Evolutionary conservation across 2,329 filamentous ascomycete species (phyloP).

Genomic region (Gaeumannomyces sp.): DNA sequence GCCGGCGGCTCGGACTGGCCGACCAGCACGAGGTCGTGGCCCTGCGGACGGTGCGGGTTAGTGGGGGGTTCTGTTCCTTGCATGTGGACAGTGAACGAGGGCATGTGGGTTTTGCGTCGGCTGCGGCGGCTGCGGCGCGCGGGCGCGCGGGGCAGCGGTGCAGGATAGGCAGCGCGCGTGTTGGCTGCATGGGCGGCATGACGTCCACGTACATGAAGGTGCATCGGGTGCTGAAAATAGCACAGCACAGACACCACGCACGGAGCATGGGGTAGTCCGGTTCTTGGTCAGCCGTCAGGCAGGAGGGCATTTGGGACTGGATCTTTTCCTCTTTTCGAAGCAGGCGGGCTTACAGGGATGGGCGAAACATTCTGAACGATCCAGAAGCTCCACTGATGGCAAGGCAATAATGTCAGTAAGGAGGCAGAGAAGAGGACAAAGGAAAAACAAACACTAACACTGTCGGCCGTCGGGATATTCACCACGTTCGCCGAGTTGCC

Average conservation of each 20-base stretch:
- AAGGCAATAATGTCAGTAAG: not conserved
- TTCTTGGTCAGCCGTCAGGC: not conserved
- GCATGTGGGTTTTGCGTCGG: conserved; percentile 28
- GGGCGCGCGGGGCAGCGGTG: not conserved
- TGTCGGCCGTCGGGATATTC: conserved; percentile 15
- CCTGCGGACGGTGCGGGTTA: conserved; percentile 21
- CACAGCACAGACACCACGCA: conserved; percentile 7
- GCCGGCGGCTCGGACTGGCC: conserved; percentile 20
- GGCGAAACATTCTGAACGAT: conserved; percentile 22
- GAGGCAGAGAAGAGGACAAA: not conserved
- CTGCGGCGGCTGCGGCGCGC: conserved; percentile 20
- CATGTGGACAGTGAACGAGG: conserved; percentile 16
- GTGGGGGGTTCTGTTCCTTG: too few species aligned
- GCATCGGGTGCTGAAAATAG: conserved; percentile 31
- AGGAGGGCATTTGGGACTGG: not conserved
- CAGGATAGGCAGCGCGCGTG: conserved; percentile 13
- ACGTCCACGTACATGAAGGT: conserved; percentile 20
- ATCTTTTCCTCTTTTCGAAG: not conserved
- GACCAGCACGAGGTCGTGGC: conserved; percentile 35
- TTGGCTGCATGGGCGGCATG: conserved; percentile 13
- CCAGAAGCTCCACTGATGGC: conserved; percentile 27
- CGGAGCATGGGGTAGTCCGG: not conserved
- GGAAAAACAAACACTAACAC: not conserved
- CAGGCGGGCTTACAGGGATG: conserved; percentile 10
- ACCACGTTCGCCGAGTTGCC: conserved; percentile 17